phyloP scores from a whole-genome alignment of 352 stramenopile genomes.

The Phytophthora kernoviae region DNA sequence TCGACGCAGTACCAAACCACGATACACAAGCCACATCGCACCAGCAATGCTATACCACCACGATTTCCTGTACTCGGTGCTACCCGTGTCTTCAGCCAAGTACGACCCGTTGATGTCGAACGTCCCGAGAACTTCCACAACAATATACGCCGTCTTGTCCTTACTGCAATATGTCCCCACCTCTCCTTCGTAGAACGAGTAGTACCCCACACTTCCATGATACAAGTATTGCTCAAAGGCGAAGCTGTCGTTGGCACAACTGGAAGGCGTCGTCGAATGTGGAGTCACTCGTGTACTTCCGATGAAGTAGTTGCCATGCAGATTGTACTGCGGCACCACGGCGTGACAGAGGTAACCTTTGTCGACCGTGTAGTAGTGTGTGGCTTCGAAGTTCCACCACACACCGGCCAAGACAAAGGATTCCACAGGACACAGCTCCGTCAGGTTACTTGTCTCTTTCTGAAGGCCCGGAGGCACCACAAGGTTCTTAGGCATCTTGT shows the following conservation, averaged over 20 bases:
- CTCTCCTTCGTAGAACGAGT: slow-evolving; percentile 17
- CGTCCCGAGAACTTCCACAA: slow-evolving; percentile 6
- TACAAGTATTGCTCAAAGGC: slow-evolving; percentile 15
- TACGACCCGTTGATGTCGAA: slow-evolving; percentile 22
- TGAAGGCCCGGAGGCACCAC: slow-evolving; percentile 2
- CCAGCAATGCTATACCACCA: slow-evolving; percentile 21
- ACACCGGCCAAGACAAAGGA: slow-evolving; percentile 8
- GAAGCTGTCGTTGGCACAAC: slow-evolving; percentile 13
- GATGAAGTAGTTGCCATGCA: slow-evolving; percentile 19
- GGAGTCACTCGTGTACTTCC: slow-evolving; percentile 1
- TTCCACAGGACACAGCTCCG: slow-evolving; percentile 5
- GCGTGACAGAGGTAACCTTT: slow-evolving; percentile 15
- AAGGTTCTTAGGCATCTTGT: slow-evolving; percentile 18
- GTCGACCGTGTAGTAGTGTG: slow-evolving; percentile 12
- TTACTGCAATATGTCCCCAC: slow-evolving; percentile 10
- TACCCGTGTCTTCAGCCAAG: slow-evolving; percentile 18
- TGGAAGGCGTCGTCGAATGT: not conserved
- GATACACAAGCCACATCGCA: slow-evolving; percentile 18
- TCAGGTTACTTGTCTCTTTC: slow-evolving; percentile 8
- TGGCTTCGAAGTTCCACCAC: slow-evolving; percentile 27
- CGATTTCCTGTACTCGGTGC: slow-evolving; percentile 8
- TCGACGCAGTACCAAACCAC: slow-evolving; percentile 11
- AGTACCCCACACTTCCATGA: slow-evolving; percentile 16
- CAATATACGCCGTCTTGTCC: slow-evolving; percentile 7
- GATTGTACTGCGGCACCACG: slow-evolving; percentile 27